phyloP scores from a whole-genome alignment of 306 rosid genomes.

The Acacia confusa region DNA sequence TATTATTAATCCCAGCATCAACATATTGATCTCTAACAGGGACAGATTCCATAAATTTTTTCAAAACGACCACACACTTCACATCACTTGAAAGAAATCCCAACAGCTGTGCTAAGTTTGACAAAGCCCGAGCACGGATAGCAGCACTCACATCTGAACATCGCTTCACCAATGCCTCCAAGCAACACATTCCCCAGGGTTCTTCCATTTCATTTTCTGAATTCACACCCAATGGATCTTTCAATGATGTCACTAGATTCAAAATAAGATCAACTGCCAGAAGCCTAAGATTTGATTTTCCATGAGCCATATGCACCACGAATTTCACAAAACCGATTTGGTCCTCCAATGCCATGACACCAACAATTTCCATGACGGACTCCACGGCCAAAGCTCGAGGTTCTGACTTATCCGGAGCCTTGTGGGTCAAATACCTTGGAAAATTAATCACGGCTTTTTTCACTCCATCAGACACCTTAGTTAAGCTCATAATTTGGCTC shows the following conservation, averaged over 20 bases:
- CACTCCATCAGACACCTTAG: slow-evolving; percentile 44
- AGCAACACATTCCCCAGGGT: slow-evolving; percentile 66
- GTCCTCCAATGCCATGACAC: slow-evolving; percentile 49
- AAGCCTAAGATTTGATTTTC: slow-evolving; percentile 74
- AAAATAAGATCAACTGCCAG: slow-evolving; percentile 76
- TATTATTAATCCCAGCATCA: slow-evolving; percentile 45
- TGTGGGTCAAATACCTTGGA: slow-evolving; percentile 66
- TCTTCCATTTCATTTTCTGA: slow-evolving; percentile 49
- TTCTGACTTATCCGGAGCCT: slow-evolving; percentile 83
- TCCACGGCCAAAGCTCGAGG: slow-evolving; percentile 80
- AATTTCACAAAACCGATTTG: slow-evolving; percentile 70
- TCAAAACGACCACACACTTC: slow-evolving; percentile 46
- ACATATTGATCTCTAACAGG: slow-evolving; percentile 29
- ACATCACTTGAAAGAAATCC: slow-evolving; percentile 50
- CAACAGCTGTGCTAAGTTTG: slow-evolving; percentile 71
- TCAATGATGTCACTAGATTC: slow-evolving; percentile 46
- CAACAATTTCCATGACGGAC: slow-evolving; percentile 68
- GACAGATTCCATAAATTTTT: slow-evolving; percentile 64
- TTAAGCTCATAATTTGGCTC: slow-evolving; percentile 33
- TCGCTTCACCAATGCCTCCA: slow-evolving; percentile 75
- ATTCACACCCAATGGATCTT: slow-evolving; percentile 58
- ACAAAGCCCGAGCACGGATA: slow-evolving; percentile 75
- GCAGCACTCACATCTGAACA: slow-evolving; percentile 68
- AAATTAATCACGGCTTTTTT: slow-evolving; percentile 69
- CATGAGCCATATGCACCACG: slow-evolving; percentile 70